phyloP scores from a whole-genome alignment of 345 rosid genomes.

The Arabidopsis arenosa region DNA sequence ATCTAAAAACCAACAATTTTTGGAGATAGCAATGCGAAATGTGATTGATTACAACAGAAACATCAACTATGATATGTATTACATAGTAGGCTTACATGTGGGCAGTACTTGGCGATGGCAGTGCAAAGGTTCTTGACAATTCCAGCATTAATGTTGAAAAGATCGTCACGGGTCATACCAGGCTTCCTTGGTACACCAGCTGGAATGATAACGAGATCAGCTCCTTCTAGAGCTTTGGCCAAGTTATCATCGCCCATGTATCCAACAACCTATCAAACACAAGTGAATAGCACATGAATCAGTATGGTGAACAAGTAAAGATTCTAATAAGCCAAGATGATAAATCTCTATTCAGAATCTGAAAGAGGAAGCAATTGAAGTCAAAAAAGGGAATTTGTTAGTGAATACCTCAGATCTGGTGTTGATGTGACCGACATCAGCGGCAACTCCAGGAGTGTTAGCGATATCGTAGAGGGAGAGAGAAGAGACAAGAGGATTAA shows the following conservation, averaged over 20 bases:
- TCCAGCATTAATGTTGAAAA: conserved; percentile 70
- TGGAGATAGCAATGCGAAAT: neutral
- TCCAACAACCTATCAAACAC: conserved; percentile 46
- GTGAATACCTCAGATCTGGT: conserved; percentile 67
- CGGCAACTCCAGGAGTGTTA: conserved; percentile 81
- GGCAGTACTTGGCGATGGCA: conserved; percentile 69
- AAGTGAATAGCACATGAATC: neutral
- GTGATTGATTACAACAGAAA: neutral
- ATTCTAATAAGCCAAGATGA: neutral
- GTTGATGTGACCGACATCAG: conserved; percentile 82
- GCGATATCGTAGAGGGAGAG: conserved; percentile 79
- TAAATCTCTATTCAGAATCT: neutral
- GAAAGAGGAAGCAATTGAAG: neutral
- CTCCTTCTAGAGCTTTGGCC: conserved; percentile 57
- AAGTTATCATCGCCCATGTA: conserved; percentile 53
- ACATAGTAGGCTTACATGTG: conserved; percentile 44
- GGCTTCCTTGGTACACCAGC: conserved; percentile 85
- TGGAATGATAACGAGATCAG: conserved; percentile 68
- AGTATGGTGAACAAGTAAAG: neutral
- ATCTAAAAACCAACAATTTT: conserved; percentile 7
- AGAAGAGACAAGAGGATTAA: conserved; percentile 73
- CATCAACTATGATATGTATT: neutral
- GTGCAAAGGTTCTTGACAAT: conserved; percentile 54
- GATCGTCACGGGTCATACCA: conserved; percentile 83
- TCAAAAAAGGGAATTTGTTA: neutral